A percentile compares a stretch with the other conserved stretches of the same genome.
phyloP scores from a whole-genome alignment of 1,284 basidiomycete genomes.

The Malassezia furfur region DNA sequence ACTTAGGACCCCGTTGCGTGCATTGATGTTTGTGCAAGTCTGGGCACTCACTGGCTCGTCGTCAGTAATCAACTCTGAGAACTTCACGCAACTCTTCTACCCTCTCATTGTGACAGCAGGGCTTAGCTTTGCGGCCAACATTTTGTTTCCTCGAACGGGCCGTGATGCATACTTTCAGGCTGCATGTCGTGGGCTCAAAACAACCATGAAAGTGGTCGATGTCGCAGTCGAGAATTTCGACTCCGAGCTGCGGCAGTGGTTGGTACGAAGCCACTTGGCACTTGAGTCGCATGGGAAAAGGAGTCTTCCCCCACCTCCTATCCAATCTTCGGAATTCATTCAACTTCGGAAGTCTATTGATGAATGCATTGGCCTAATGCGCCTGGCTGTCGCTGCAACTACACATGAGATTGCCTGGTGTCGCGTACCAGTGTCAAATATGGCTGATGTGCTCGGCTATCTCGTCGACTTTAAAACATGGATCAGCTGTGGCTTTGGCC shows the following conservation, averaged over 20 bases:
- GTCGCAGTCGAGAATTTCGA: conserved; percentile 25
- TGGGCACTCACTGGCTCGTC: conserved; percentile 31
- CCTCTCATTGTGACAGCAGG: conserved; percentile 27
- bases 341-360: conserved; percentile 10
- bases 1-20: conserved; percentile 25
- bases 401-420: conserved; percentile 25
- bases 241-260: background rate
- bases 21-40: conserved; percentile 23
- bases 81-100: conserved; percentile 31
- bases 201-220: conserved; percentile 14
- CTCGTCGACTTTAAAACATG: conserved; percentile 24
- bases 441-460: conserved; percentile 16
- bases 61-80: conserved; percentile 18
- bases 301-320: background rate
- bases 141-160: conserved; percentile 28
- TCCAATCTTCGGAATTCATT: conserved; percentile 12
- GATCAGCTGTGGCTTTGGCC: conserved; percentile 31
- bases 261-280: background rate
- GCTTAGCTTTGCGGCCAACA: conserved; percentile 23
- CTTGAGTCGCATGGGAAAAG: background rate
- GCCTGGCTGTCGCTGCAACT: conserved; percentile 22
- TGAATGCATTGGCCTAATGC: conserved; percentile 10
- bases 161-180: conserved; percentile 14
- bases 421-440: conserved; percentile 20
- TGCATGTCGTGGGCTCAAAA: background rate